phyloP scores from a whole-genome alignment of 164 flowering plant species.

The Aristolochia fimbriata region DNA sequence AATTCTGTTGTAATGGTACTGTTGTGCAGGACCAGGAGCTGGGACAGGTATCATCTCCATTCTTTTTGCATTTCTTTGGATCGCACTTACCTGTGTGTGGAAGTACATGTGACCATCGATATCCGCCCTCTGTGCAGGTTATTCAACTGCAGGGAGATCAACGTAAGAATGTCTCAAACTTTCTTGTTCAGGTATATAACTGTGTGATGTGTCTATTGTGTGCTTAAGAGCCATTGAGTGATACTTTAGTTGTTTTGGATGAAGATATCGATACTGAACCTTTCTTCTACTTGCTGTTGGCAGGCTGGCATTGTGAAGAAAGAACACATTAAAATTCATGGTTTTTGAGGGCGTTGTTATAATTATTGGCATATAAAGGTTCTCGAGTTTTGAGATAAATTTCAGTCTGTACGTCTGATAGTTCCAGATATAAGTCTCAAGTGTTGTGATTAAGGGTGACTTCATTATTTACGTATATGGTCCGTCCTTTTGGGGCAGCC shows the following conservation, averaged over 20 bases:
- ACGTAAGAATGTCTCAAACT: constrained; percentile 50
- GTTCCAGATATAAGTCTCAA: too few species aligned
- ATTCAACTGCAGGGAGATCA: constrained; percentile 62
- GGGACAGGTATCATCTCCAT: constrained; percentile 32
- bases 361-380: neutral
- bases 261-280: neutral
- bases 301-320: constrained; percentile 5
- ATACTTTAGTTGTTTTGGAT: too few species aligned
- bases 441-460: too few species aligned
- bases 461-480: too few species aligned
- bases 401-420: too few species aligned
- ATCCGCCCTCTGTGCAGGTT: constrained; percentile 21
- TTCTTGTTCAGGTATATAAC: constrained; percentile 41
- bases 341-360: neutral
- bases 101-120: neutral
- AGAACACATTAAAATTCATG: constrained; percentile 3
- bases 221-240: too few species aligned
- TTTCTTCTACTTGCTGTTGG: neutral
- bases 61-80: neutral
- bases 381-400: too few species aligned
- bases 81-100: neutral
- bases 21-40: constrained; percentile 62
- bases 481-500: too few species aligned
- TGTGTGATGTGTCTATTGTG: too few species aligned
- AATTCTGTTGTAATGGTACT: constrained; percentile 64